Base-by-base conservation (phyloP, 2,329 filamentous ascomycete species). In the Penicillium olsonii region DNA sequence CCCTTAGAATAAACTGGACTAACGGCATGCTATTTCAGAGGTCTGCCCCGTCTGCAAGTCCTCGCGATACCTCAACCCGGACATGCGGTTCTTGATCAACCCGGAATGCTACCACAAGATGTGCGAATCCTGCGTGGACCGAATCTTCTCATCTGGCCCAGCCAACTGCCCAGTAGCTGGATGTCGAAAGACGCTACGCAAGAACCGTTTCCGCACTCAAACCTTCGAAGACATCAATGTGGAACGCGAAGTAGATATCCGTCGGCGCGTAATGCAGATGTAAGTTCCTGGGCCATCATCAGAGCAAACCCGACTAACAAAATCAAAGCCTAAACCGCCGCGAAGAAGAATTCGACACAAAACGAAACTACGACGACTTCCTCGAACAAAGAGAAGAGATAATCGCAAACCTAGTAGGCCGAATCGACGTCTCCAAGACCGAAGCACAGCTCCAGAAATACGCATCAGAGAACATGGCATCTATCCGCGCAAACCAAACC, bases 61-160 rank as follows among this genome's bases (percentile, higher is more conserved):
- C 52, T 90, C 89, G 52, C 89, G 91, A 57, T 97, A 97, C 78
- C 87, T 97, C 65, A 96, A 96, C 78, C 86, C 85, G 53, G 87
- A 91, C 75, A 92, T 99, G 83, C 83, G 87, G 57, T 97, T 99
- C 75, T 87, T 94, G 62, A 92, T 99, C 76, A 96, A 97, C 71
- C 90, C 92, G 8, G 91, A 95, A 78, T 99, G 94, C 82, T 99
- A 99, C 78, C 94, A 99, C 79, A 90, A 90, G 61, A 97, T 99
- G 90, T 99, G 94, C 78, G 87, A 90, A 70, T 92, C 89, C 49
- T 99, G 94, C 76, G 92, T 97, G 35, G 88, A 92, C 72, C 88
- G 92, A 48, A 89, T 97, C 63, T 99, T 97, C 80, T 88, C 87
- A 29, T 86, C 90, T 47, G 94, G 94, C 0, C 94, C 94, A 0